Conservation (phyloP, 2,329 filamentous ascomycete species). For the Tolypocladium nubicola region DNA sequence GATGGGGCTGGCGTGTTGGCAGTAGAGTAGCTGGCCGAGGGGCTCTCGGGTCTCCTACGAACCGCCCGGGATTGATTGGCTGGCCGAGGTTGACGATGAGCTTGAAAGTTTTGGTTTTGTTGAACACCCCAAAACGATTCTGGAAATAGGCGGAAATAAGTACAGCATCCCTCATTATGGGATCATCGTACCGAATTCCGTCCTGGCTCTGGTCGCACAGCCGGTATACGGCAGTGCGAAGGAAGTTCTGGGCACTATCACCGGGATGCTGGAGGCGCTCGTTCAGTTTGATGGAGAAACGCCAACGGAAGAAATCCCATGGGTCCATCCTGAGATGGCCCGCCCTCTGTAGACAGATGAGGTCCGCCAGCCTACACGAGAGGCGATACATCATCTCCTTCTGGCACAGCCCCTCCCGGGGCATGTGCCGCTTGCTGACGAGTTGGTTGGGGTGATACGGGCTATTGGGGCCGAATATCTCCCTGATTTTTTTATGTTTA, state of each 20-base stretch:
- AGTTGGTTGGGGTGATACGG: conserved; percentile 27
- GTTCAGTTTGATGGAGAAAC: conserved; percentile 11
- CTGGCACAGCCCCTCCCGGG: conserved; percentile 18
- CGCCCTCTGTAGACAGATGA: conserved; percentile 12
- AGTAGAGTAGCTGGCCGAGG: background rate
- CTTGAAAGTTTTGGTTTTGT: conserved; percentile 10
- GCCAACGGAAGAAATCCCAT: conserved; percentile 27
- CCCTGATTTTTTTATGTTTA: conserved; percentile 21
- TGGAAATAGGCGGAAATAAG: conserved; percentile 15
- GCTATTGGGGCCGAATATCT: conserved; percentile 19
- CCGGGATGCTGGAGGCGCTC: conserved; percentile 3
- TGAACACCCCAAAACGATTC: conserved; percentile 1
- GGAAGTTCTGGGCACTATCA: conserved; percentile 2
- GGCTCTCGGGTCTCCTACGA: background rate
- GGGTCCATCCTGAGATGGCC: conserved; percentile 23
- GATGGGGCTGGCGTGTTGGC: background rate
- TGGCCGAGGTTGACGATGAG: background rate
- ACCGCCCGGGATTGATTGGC: background rate
- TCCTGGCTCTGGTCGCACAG: conserved; percentile 5
- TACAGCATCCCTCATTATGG: conserved; percentile 15
- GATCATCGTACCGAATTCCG: conserved; percentile 11
- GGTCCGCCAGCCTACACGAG: conserved; percentile 20
- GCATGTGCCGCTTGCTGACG: conserved; percentile 20
- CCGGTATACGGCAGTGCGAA: conserved; percentile 8
- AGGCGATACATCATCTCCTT: conserved; percentile 24